These are phyloP conservation scores for Calonectria multiphialidica DNA, from an alignment of 2,329 filamentous ascomycete species.

Conservation along the genomic window DNA sequence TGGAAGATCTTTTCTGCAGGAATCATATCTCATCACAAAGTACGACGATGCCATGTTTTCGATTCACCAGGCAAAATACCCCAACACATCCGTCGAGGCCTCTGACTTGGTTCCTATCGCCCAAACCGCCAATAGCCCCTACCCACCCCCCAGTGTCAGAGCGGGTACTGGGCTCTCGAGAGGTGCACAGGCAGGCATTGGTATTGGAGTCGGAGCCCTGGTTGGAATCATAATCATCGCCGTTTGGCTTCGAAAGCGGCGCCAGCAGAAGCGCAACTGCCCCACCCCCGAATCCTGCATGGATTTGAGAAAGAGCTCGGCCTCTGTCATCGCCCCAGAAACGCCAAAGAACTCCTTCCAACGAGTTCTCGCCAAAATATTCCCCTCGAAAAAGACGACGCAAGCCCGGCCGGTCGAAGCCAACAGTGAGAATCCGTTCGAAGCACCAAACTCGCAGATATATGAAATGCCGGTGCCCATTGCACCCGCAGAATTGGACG, in stretches of 20 bases:
- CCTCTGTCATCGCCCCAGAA: constrained; percentile 46
- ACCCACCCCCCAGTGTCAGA: constrained; percentile 51
- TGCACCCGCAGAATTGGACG: constrained; percentile 63
- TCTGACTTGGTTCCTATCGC: constrained; percentile 57
- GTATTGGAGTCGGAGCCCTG: constrained; percentile 54
- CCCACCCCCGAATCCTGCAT: constrained; percentile 33
- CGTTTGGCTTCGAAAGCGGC: constrained; percentile 43
- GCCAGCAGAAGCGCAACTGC: constrained; percentile 46
- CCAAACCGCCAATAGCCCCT: constrained; percentile 59
- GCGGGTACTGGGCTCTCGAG: constrained; percentile 49
- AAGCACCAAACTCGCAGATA: constrained; percentile 59
- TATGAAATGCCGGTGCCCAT: constrained; percentile 64
- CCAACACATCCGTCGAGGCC: constrained; percentile 54
- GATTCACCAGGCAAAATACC: constrained; percentile 67
- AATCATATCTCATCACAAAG: constrained; percentile 71
- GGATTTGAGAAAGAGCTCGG: constrained; percentile 52
- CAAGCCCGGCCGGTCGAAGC: constrained; percentile 33
- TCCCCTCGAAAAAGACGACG: constrained; percentile 49
- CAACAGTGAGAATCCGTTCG: constrained; percentile 40
- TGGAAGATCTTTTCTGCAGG: constrained; percentile 78
- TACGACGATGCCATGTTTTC: constrained; percentile 67
- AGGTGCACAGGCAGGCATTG: constrained; percentile 60
- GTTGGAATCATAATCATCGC: constrained; percentile 46
- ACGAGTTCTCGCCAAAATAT: constrained; percentile 56
- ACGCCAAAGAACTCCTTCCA: constrained; percentile 40